phyloP scores from a whole-genome alignment of 495 filamentous ascomycete species.

The Aspergillus nidulans region DNA sequence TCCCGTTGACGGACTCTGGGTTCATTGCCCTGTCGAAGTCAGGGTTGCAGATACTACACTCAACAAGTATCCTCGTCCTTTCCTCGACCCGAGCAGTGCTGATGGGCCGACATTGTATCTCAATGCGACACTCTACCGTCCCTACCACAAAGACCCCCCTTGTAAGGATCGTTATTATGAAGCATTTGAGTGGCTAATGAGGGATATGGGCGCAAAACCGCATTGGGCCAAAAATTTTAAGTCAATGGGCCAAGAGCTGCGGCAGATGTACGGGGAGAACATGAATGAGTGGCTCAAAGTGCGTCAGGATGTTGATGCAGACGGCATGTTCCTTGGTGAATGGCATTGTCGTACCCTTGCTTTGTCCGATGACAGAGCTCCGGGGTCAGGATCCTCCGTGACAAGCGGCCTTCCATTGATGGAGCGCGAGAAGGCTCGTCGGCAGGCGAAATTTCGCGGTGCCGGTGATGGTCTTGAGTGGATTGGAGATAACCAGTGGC shows the following conservation, averaged over 20 bases:
- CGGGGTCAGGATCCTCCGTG: slow-evolving; percentile 8
- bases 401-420: slow-evolving; percentile 33
- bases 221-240: slow-evolving; percentile 98
- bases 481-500: slow-evolving; percentile 46
- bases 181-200: slow-evolving; percentile 96
- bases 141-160: slow-evolving; percentile 78
- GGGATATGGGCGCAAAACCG: slow-evolving; percentile 78
- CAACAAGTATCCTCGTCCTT: slow-evolving; percentile 57
- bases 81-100: slow-evolving; percentile 65
- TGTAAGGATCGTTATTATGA: slow-evolving; percentile 77
- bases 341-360: slow-evolving; percentile 81
- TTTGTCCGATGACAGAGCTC: slow-evolving; percentile 19
- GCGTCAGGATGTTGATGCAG: slow-evolving; percentile 70
- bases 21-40: slow-evolving; percentile 92
- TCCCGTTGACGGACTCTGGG: slow-evolving; percentile 69
- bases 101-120: slow-evolving; percentile 83
- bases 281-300: slow-evolving; percentile 64
- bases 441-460: slow-evolving; percentile 23
- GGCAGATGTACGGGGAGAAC: slow-evolving; percentile 46
- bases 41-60: slow-evolving; percentile 71
- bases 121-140: slow-evolving; percentile 92
- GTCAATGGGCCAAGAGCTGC: slow-evolving; percentile 43
- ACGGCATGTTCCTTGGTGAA: slow-evolving; percentile 86
- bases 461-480: slow-evolving; percentile 52
- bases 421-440: slow-evolving; percentile 39